Evolutionary conservation across 495 filamentous ascomycete species (phyloP).

Genomic region (Talaromyces nanjingensis): DNA sequence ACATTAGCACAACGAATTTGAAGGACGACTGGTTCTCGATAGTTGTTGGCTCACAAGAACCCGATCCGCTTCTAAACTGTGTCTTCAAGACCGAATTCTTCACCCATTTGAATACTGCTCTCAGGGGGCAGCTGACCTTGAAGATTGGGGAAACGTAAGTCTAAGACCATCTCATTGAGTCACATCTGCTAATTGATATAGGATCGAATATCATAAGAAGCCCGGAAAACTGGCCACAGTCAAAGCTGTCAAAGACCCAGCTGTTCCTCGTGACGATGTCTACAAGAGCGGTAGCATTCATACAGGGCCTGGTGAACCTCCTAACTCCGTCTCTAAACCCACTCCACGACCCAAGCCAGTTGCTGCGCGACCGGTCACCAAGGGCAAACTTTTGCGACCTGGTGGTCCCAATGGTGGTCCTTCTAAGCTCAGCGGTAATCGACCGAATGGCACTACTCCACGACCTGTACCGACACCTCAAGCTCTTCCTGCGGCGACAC

Average conservation of each 20-base stretch:
- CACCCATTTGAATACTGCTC: slow-evolving; percentile 70
- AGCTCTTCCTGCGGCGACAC: slow-evolving; percentile 30
- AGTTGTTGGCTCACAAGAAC: slow-evolving; percentile 81
- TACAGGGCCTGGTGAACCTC: slow-evolving; percentile 73
- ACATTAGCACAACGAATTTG: slow-evolving; percentile 65
- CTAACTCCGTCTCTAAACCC: slow-evolving; percentile 74
- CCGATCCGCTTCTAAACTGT: slow-evolving; percentile 87
- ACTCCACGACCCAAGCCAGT: slow-evolving; percentile 81
- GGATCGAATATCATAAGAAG: slow-evolving; percentile 96
- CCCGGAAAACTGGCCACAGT: slow-evolving; percentile 83
- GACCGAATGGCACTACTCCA: slow-evolving; percentile 23
- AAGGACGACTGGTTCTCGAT: slow-evolving; percentile 97
- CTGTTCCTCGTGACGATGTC: slow-evolving; percentile 59
- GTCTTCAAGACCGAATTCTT: slow-evolving; percentile 97
- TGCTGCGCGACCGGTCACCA: slow-evolving; percentile 80
- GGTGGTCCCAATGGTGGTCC: slow-evolving; percentile 80
- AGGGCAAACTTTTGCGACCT: slow-evolving; percentile 79
- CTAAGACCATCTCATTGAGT: neutral
- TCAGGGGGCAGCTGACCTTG: slow-evolving; percentile 72
- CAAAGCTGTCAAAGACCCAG: slow-evolving; percentile 84
- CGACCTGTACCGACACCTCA: slow-evolving; percentile 35
- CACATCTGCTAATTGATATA: slow-evolving; percentile 24
- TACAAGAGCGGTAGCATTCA: slow-evolving; percentile 95
- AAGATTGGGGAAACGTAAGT: slow-evolving; percentile 66
- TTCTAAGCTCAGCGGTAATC: slow-evolving; percentile 46